A percentile compares a stretch with the other conserved stretches of the same genome.
Conservation (phyloP, 129 eudicot species). For the Pseudognaphalium luteoalbum region DNA sequence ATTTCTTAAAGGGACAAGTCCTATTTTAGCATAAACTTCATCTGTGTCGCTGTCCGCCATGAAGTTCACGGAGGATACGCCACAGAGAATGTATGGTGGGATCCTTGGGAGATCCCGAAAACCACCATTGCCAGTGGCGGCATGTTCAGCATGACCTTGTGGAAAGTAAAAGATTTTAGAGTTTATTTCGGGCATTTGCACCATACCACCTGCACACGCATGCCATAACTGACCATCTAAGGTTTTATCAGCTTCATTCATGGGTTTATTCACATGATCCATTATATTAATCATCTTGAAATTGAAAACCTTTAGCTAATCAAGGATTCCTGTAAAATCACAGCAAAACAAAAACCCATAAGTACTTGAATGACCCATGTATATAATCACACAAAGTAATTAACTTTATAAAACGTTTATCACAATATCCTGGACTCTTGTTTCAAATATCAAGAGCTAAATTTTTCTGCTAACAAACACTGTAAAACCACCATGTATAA, state of each 20-base stretch:
- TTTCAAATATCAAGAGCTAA: background rate
- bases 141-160: constrained; percentile 89
- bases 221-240: constrained; percentile 93
- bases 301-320: constrained; percentile 4
- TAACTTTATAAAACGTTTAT: background rate
- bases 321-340: constrained; percentile 24
- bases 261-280: constrained; percentile 53
- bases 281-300: constrained; percentile 59
- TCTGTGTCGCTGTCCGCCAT: constrained; percentile 79
- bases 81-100: constrained; percentile 52
- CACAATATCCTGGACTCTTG: background rate
- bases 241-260: constrained; percentile 58
- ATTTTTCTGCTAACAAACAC: background rate
- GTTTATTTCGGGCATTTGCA: constrained; percentile 75
- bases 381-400: constrained; percentile 3
- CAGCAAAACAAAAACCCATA: background rate
- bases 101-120: constrained; percentile 47
- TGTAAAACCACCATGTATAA: constrained; percentile 2
- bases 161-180: constrained; percentile 76
- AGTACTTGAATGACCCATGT: constrained; percentile 13
- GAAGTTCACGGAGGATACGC: constrained; percentile 59
- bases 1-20: constrained; percentile 51
- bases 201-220: constrained; percentile 98
- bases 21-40: constrained; percentile 75
- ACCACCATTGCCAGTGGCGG: constrained; percentile 44